phyloP scores from a whole-genome alignment of 177 flowering plant genomes.

The Tripterygium wilfordii region DNA sequence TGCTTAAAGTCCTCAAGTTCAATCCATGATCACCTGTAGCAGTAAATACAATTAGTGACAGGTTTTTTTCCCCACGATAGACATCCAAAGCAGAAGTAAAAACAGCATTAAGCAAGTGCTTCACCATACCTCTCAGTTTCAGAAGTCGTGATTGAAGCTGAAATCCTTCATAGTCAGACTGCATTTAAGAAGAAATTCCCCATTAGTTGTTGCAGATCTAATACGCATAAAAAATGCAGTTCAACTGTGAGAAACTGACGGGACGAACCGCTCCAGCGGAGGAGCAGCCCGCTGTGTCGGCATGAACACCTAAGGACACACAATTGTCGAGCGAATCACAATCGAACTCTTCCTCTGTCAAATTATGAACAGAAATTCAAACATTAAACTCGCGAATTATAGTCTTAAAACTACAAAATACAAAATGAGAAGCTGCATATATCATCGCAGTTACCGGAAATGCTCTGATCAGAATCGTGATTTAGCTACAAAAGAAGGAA shows the following conservation, averaged over 20 bases:
- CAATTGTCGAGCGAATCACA: constrained; percentile 9
- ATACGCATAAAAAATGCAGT: no score
- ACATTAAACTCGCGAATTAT: no score
- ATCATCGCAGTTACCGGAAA: constrained; percentile 55
- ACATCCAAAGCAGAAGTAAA: neutral
- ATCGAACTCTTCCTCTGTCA: constrained; percentile 30
- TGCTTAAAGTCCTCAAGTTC: neutral
- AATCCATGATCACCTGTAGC: constrained; percentile 13
- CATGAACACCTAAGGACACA: no score
- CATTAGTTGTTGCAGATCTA: no score
- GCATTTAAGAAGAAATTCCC: no score
- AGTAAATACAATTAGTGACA: neutral
- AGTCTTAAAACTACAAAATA: no score
- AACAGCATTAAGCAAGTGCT: neutral
- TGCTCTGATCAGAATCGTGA: constrained; percentile 44
- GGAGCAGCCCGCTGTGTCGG: no score
- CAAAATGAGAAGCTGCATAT: no score
- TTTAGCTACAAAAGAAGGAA: constrained; percentile 19
- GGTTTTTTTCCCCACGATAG: neutral
- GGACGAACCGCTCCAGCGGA: no score
- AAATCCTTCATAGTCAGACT: constrained; percentile 26
- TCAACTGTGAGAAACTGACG: no score
- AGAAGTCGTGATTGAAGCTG: constrained; percentile 38
- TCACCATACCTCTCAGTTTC: constrained; percentile 34
- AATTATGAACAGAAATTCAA: no score